Evolutionary conservation across 345 rosid genomes (phyloP).

Genomic region (Aurinia saxatilis): DNA sequence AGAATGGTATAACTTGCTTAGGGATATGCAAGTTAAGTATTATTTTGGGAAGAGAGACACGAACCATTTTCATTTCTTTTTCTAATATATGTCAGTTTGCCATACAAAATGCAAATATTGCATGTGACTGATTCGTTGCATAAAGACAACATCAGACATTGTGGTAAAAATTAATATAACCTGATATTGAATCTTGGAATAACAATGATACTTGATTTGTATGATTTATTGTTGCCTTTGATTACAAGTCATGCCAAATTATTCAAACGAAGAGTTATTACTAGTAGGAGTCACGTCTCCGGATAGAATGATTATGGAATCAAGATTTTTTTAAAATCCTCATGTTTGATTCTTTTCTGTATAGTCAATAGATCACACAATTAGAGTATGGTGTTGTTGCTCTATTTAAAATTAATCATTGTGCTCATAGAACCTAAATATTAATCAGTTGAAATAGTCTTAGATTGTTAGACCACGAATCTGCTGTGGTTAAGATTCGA

Average conservation of each 20-base stretch:
- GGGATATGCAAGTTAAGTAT: constrained; percentile 2
- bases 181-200: background rate
- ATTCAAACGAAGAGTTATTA: constrained; percentile 2
- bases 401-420: background rate
- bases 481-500: background rate
- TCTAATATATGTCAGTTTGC: background rate
- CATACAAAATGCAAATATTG: background rate
- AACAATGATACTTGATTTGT: background rate
- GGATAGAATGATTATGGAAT: background rate
- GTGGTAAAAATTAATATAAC: background rate
- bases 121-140: constrained; percentile 13
- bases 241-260: constrained; percentile 9
- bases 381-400: background rate
- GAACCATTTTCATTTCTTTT: too few relatives aligned
- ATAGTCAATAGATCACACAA: background rate
- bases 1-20: constrained; percentile 1
- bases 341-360: background rate
- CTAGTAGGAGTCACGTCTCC: constrained; percentile 23
- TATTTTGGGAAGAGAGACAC: too few relatives aligned
- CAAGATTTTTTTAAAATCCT: background rate
- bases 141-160: background rate
- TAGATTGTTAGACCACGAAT: too few relatives aligned
- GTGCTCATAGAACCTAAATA: background rate
- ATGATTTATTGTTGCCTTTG: constrained; percentile 14
- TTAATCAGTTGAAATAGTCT: background rate